Evolutionary conservation across 106 monocot species (phyloP).

Genomic region (Phalaenopsis aphrodite): DNA sequence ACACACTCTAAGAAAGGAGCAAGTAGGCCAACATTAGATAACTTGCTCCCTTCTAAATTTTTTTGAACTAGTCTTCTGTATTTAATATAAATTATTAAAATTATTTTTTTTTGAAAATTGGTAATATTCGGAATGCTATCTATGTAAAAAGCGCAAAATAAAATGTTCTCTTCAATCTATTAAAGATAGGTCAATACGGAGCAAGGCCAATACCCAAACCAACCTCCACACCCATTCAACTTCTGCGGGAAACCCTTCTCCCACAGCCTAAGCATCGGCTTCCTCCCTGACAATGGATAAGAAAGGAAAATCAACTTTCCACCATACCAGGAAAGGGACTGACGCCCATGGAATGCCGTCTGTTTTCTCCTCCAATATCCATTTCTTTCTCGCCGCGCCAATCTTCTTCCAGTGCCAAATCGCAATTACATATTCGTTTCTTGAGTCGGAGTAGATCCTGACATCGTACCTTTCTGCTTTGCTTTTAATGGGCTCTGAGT

Average conservation of each 20-base stretch:
- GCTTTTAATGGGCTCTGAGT: background rate
- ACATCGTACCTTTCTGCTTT: background rate
- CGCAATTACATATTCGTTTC: slow-evolving; percentile 2
- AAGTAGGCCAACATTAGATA: no score
- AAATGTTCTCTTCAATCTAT: no score
- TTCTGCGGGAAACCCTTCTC: background rate
- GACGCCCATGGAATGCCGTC: background rate
- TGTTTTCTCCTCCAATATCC: background rate
- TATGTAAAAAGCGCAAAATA: no score
- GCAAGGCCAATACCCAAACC: background rate
- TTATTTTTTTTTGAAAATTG: no score
- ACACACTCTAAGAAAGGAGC: no score
- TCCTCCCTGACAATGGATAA: background rate
- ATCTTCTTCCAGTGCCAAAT: background rate
- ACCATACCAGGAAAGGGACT: background rate
- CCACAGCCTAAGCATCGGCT: background rate
- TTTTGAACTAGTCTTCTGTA: no score
- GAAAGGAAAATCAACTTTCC: background rate
- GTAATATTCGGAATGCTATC: no score
- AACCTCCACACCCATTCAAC: background rate
- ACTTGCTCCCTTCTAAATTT: no score
- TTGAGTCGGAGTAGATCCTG: background rate
- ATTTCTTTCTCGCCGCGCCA: background rate
- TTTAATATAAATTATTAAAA: no score
- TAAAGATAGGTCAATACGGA: background rate